These are phyloP conservation scores for Apiotrichum porosum DNA, from an alignment of 1,284 basidiomycete species.

Conservation along the genomic window DNA sequence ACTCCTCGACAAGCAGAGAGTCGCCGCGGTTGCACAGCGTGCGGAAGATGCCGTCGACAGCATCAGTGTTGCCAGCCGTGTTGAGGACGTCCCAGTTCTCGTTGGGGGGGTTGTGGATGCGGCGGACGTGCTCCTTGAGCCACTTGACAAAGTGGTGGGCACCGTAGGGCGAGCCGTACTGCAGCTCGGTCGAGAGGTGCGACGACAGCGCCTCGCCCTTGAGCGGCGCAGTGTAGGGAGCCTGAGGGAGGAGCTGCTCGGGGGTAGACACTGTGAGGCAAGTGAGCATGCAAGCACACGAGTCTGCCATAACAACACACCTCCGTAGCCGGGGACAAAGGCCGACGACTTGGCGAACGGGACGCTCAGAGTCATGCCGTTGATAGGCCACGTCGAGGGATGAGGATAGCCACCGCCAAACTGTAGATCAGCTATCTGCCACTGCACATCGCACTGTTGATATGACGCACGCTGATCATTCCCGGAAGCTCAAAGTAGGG, in stretches of 20 bases:
- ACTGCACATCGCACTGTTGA: too few relatives aligned
- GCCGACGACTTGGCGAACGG: slow-evolving; percentile 35
- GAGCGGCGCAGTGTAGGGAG: slow-evolving; percentile 17
- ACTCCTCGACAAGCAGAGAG: slow-evolving; percentile 39
- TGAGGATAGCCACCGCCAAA: slow-evolving; percentile 34
- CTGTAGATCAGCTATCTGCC: slow-evolving; percentile 13
- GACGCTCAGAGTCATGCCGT: slow-evolving; percentile 37
- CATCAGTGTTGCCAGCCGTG: slow-evolving; percentile 41
- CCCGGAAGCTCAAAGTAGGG: slow-evolving; percentile 29
- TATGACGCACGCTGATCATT: slow-evolving; percentile 24
- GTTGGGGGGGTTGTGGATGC: slow-evolving; percentile 30
- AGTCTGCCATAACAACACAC: too few relatives aligned
- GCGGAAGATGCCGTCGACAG: slow-evolving; percentile 31
- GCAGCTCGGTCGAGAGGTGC: slow-evolving; percentile 32
- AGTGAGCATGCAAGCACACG: too few relatives aligned
- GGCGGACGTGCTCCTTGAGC: slow-evolving; percentile 30
- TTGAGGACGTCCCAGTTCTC: slow-evolving; percentile 29
- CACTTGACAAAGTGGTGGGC: slow-evolving; percentile 29
- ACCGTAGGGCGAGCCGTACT: slow-evolving; percentile 34
- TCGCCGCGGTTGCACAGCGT: slow-evolving; percentile 32
- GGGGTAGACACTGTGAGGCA: slow-evolving; percentile 15
- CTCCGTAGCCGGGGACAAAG: slow-evolving; percentile 33
- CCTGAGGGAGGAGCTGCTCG: slow-evolving; percentile 24
- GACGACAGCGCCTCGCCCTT: slow-evolving; percentile 25
- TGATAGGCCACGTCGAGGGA: slow-evolving; percentile 36